These are phyloP conservation scores for Scheffersomyces lignicola DNA, from an alignment of 1,139 yeast species.

Conservation along the genomic window DNA sequence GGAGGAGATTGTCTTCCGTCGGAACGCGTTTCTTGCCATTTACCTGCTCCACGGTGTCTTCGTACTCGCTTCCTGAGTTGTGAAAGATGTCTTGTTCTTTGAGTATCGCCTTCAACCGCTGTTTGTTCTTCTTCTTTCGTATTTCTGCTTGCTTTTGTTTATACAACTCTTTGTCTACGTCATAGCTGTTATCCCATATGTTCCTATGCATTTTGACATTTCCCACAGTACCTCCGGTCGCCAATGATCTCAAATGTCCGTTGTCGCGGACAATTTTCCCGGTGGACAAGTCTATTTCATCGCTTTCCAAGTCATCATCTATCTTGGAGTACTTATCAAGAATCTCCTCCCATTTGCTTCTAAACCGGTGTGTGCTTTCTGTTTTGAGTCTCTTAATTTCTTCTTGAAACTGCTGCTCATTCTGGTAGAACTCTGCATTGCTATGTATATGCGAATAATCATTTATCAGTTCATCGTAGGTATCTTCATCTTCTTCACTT, in stretches of 20 bases:
- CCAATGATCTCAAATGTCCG: slow-evolving; percentile 58
- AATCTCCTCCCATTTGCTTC: slow-evolving; percentile 54
- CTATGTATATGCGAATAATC: slow-evolving; percentile 1
- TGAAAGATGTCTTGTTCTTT: slow-evolving; percentile 14
- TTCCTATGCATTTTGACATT: slow-evolving; percentile 11
- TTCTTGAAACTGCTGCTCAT: slow-evolving; percentile 18
- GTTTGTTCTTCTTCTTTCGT: slow-evolving; percentile 15
- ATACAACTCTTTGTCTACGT: slow-evolving; percentile 17
- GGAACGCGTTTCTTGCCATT: slow-evolving; percentile 15
- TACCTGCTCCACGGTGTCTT: slow-evolving; percentile 10
- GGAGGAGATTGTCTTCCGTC: slow-evolving; percentile 19
- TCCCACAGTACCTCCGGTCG: slow-evolving; percentile 11
- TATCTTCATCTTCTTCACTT: slow-evolving; percentile 11
- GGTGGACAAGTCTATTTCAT: slow-evolving; percentile 60
- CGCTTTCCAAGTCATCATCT: slow-evolving; percentile 58
- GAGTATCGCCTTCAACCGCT: slow-evolving; percentile 20
- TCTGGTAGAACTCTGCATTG: background rate
- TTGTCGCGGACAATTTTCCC: slow-evolving; percentile 61
- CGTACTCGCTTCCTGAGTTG: slow-evolving; percentile 9
- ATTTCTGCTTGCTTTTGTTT: slow-evolving; percentile 3
- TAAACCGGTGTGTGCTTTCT: slow-evolving; percentile 32
- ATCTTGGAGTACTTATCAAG: slow-evolving; percentile 52
- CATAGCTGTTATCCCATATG: slow-evolving; percentile 25
- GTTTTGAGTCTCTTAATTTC: slow-evolving; percentile 25
- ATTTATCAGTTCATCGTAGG: slow-evolving; percentile 6